These are phyloP conservation scores for Fraxinus ornus DNA, from an alignment of 305 asterid species.

Conservation along the genomic window DNA sequence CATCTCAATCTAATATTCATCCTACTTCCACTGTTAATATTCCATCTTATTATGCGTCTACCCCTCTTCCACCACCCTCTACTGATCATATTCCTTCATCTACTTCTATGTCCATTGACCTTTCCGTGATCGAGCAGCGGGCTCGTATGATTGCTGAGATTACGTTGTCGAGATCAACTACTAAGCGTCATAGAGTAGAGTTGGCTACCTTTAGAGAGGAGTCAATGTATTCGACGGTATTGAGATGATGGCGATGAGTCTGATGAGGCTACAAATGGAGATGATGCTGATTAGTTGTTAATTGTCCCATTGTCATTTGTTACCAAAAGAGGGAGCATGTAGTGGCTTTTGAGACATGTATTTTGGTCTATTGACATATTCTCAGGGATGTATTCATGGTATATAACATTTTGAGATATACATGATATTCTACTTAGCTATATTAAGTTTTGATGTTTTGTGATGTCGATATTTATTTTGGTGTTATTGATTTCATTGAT, in stretches of 20 bases:
- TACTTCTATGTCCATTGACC: background rate
- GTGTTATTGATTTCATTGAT: background rate
- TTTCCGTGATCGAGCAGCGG: background rate
- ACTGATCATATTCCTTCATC: background rate
- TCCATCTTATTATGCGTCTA: background rate
- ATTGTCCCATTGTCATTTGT: background rate
- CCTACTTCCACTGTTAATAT: background rate
- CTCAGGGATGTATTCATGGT: background rate
- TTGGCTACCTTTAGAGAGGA: background rate
- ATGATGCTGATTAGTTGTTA: background rate
- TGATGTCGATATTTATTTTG: background rate
- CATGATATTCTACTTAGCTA: background rate
- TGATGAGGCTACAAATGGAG: background rate
- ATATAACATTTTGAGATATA: background rate
- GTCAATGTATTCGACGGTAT: background rate
- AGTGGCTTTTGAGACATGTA: background rate
- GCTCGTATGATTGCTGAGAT: background rate
- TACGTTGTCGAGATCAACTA: background rate
- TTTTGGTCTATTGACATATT: background rate
- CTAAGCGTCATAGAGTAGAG: background rate
- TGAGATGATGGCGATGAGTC: background rate
- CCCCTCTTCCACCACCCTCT: background rate
- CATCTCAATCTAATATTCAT: background rate
- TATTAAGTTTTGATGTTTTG: background rate
- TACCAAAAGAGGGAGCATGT: background rate